Evolutionary conservation across 176 grass and related monocot genomes (phyloP), one percentile per base, ranked within the genome.

Genomic region (Zizania latifolia): DNA sequence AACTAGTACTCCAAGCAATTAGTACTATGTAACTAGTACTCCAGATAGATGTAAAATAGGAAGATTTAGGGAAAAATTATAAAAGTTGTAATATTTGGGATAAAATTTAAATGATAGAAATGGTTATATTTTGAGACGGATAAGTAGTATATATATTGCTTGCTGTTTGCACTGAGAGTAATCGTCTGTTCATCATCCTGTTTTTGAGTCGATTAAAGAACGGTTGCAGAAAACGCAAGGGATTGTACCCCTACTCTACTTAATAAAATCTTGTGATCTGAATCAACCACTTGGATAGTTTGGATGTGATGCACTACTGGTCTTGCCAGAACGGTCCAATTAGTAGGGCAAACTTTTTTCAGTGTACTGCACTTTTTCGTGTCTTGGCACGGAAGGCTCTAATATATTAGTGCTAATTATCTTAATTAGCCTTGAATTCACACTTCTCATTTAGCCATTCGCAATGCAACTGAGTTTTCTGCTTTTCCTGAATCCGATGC

Each of bases 181-280:
- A 53, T 53, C 48, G 8, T 17, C 48, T 53, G 48, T 53, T 53
- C 15, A 51, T 46, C 15, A 17, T 51, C 48, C 7, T 10, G 48
- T 51, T 44, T 53, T 53, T 53, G 5, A 22, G 19, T 53, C 22
- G 48, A 53, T 53, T 53, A 53, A 53, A 53, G 17, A 53, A 53
- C 10, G 19, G 63, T 72, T 81, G 67, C 79, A 63, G 44, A 10
- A 55, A 21, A 82, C 74, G 58, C 58, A 82, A 73, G 79, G 39
- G 30, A 59, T 37, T 58, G 4, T 51, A 53, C 48, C n/a, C 48
- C 19, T 53, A 10, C n/a, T 22, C 48, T 53, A 53, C 19, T 53
- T 53, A 22, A 22, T 53, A 53, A 53, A 22, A 3, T 53, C 19
- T 36, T 36, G 34, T 36, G 34, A 36, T 4, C 34, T 1, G n/a